Evolutionary conservation across 2,329 filamentous ascomycete species (phyloP).

Genomic region (Fusarium scirpi): DNA sequence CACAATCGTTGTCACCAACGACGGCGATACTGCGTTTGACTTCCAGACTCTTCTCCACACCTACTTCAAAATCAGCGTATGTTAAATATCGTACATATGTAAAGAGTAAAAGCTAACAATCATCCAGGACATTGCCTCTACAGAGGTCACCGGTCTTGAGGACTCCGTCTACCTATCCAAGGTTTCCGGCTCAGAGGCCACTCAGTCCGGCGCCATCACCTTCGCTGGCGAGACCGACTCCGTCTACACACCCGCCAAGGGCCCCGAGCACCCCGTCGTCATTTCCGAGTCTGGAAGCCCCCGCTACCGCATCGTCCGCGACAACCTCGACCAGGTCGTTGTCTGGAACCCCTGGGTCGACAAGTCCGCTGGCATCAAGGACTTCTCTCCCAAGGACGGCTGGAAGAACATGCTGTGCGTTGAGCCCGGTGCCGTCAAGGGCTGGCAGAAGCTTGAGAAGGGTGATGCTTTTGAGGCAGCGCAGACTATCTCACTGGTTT

Average conservation of each 20-base stretch:
- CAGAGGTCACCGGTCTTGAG: slow-evolving; percentile 80
- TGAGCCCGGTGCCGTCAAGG: slow-evolving; percentile 86
- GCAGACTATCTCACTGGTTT: slow-evolving; percentile 63
- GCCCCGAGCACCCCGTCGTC: slow-evolving; percentile 67
- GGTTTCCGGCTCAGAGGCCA: slow-evolving; percentile 74
- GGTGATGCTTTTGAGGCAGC: slow-evolving; percentile 76
- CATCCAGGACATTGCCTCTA: slow-evolving; percentile 80
- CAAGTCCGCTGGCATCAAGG: slow-evolving; percentile 83
- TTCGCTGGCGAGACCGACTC: slow-evolving; percentile 88
- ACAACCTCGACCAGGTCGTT: slow-evolving; percentile 88
- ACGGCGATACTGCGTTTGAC: slow-evolving; percentile 84
- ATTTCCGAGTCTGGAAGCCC: slow-evolving; percentile 73
- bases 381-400: slow-evolving; percentile 90
- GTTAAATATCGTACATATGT: slow-evolving; percentile 44
- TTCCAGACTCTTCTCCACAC: slow-evolving; percentile 94
- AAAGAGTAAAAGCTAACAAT: background rate
- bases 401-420: slow-evolving; percentile 96
- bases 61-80: slow-evolving; percentile 84
- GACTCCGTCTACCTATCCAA: slow-evolving; percentile 87
- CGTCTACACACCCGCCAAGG: slow-evolving; percentile 80
- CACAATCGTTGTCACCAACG: slow-evolving; percentile 87
- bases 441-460: slow-evolving; percentile 86
- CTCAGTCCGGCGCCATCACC: slow-evolving; percentile 71
- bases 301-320: slow-evolving; percentile 79
- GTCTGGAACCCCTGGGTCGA: slow-evolving; percentile 98